A percentile compares a stretch with the other conserved stretches of the same genome.
phyloP scores from a whole-genome alignment of 2,329 filamentous ascomycete genomes.

The Fusarium circinatum region DNA sequence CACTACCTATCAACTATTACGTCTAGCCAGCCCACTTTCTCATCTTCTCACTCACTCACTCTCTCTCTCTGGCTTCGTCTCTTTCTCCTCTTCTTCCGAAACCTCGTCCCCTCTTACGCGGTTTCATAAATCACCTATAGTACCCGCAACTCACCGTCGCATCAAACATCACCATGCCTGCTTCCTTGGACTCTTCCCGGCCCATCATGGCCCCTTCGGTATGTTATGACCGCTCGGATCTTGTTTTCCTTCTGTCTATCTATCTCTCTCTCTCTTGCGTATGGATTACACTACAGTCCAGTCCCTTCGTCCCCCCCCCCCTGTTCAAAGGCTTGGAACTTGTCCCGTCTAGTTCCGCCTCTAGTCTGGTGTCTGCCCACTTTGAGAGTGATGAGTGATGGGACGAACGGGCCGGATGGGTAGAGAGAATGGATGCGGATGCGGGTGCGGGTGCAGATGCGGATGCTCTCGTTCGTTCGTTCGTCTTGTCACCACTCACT shows the following conservation, averaged over 20 bases:
- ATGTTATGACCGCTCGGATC: conserved; percentile 51
- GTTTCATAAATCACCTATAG: conserved; percentile 20
- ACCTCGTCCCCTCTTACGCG: conserved; percentile 12
- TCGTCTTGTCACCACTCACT: not conserved
- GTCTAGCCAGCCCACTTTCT: conserved; percentile 20
- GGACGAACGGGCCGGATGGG: not conserved
- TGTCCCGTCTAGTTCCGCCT: conserved; percentile 26
- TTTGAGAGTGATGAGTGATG: conserved; percentile 12
- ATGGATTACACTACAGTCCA: not conserved
- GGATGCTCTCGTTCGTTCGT: not conserved
- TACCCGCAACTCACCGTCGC: conserved; percentile 34
- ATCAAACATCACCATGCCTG: conserved; percentile 57
- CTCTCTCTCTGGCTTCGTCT: not conserved
- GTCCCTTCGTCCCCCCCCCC: not conserved
- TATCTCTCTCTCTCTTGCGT: conserved; percentile 8
- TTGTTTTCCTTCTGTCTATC: conserved; percentile 9
- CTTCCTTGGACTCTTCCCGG: conserved; percentile 68
- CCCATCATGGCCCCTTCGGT: conserved; percentile 72
- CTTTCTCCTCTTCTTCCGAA: conserved; percentile 14
- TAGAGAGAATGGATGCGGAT: conserved; percentile 1
- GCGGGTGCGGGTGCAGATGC: not conserved
- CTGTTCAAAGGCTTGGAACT: conserved; percentile 13
- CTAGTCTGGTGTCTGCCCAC: conserved; percentile 33
- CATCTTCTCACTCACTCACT: not conserved
- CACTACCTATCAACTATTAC: conserved; percentile 13